Conservation (phyloP, 1,284 basidiomycete genomes). For the Ustilago cynodontis region DNA sequence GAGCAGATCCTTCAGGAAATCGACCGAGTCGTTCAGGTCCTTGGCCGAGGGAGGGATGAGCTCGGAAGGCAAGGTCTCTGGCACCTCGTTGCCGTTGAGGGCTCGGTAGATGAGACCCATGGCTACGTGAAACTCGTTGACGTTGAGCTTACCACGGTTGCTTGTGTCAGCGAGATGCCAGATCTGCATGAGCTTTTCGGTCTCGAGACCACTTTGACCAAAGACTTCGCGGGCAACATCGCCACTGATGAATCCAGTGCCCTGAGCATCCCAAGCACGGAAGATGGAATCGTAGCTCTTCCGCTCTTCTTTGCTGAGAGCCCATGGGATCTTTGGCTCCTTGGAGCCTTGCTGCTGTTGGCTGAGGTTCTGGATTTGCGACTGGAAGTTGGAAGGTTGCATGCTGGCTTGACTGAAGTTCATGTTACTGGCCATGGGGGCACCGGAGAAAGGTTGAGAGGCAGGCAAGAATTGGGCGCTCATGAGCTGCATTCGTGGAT, state of each 20-base stretch:
- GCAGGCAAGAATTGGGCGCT: slow-evolving; percentile 68
- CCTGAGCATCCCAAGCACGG: slow-evolving; percentile 89
- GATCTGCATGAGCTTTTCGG: slow-evolving; percentile 91
- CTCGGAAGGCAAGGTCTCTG: slow-evolving; percentile 86
- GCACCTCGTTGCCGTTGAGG: slow-evolving; percentile 87
- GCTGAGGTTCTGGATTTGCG: slow-evolving; percentile 62
- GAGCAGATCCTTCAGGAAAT: slow-evolving; percentile 89
- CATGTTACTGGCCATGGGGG: slow-evolving; percentile 65
- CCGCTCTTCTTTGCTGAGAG: slow-evolving; percentile 88
- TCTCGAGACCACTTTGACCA: slow-evolving; percentile 88
- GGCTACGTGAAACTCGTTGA: slow-evolving; percentile 97
- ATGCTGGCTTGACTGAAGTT: slow-evolving; percentile 66
- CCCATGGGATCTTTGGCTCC: slow-evolving; percentile 87
- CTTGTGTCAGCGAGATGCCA: slow-evolving; percentile 75
- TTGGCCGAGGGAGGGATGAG: slow-evolving; percentile 91
- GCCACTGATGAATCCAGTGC: slow-evolving; percentile 88
- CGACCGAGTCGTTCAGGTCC: slow-evolving; percentile 90
- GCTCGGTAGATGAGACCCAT: slow-evolving; percentile 96
- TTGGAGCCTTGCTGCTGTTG: slow-evolving; percentile 79
- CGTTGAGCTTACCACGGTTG: slow-evolving; percentile 74
- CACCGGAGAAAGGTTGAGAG: slow-evolving; percentile 65
- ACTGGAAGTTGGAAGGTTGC: slow-evolving; percentile 68
- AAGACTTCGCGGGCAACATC: slow-evolving; percentile 91
- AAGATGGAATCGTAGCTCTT: slow-evolving; percentile 98
- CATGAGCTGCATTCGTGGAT: slow-evolving; percentile 69